Base-by-base conservation (phyloP, 2,329 filamentous ascomycete genomes). In the Neophaeococcomyces mojaviensis region DNA sequence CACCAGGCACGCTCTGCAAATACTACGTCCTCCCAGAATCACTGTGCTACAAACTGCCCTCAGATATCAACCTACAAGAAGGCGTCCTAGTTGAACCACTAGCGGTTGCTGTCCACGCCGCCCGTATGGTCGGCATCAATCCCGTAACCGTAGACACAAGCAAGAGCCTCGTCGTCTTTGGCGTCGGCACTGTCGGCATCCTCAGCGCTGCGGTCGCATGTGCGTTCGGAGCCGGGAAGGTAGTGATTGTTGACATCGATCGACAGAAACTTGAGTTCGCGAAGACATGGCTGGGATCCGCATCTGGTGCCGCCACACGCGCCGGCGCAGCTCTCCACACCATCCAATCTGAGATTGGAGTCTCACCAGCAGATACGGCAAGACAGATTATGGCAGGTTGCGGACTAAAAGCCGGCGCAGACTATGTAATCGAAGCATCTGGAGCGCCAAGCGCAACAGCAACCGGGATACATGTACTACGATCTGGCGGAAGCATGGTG, bases 201-300 rank as follows among this genome's bases (percentile, higher is more conserved):
- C 75, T 74, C 6, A 77, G 77, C 57, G 73, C 72, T 7, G 73
- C 74, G 4, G 80, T 82, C 69, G 78, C 79, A 3, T 67, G 75
- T 22, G 73, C 78, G 55, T 75, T 77, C 9, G 79, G 78, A 20
- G 81, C 78, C 50, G 71, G 71, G 1, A 67, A 71, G 28, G 72
- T 84, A 19, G 78, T 76, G 3, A 78, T 81, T 34, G 73, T 76
- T 12, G 81, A 84, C 55, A 66, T 83, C 9, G 76, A 80, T 49
- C 68, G 69, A 30, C 74, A 76, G 2, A 77, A 79, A 7, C 72
- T 84, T 30, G 64, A 74, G 49, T 82, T 81, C 56, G 79, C 61
- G 12, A 47, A 36, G 31, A 39, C 32, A 10, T 49, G 51, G 45
- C 47, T 43, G 30, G 26, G 26, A 33, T 13, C 40, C 28, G 30